phyloP scores from a whole-genome alignment of 352 stramenopile genomes.

The Thraustotheca clavata region DNA sequence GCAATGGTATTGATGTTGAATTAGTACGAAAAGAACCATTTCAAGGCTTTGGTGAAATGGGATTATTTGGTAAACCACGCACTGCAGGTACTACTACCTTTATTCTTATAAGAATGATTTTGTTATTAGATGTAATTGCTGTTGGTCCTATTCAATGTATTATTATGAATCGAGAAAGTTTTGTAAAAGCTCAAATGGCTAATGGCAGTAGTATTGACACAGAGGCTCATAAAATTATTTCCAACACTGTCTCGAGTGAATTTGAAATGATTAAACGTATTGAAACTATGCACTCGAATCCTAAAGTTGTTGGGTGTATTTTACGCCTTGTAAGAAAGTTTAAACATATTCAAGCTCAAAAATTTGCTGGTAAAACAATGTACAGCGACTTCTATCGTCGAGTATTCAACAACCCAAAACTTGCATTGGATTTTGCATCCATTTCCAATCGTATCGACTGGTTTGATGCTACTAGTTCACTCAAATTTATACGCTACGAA shows the following conservation, averaged over 20 bases:
- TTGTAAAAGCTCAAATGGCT: constrained; percentile 11
- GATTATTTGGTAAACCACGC: constrained; percentile 46
- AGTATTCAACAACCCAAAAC: constrained; percentile 43
- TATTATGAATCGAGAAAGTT: constrained; percentile 19
- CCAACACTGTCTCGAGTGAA: constrained; percentile 57
- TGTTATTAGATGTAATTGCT: constrained; percentile 15
- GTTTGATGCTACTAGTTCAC: constrained; percentile 45
- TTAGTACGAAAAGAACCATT: constrained; percentile 44
- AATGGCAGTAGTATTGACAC: constrained; percentile 36
- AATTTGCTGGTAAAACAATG: constrained; percentile 64
- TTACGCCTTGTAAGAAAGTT: constrained; percentile 72
- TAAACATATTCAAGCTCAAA: constrained; percentile 63
- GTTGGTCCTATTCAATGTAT: constrained; percentile 3
- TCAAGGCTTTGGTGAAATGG: constrained; percentile 76
- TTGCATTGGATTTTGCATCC: constrained; percentile 48
- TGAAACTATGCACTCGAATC: constrained; percentile 55
- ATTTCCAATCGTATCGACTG: constrained; percentile 42
- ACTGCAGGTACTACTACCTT: constrained; percentile 25
- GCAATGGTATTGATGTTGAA: constrained; percentile 12
- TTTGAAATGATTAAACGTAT: constrained; percentile 38
- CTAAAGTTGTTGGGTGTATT: constrained; percentile 51
- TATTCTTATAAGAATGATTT: background rate
- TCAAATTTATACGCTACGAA: constrained; percentile 60
- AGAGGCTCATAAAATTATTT: constrained; percentile 43
- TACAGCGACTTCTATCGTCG: constrained; percentile 63